Evolutionary conservation across 805 yeast genomes (phyloP).

Genomic region (Candida namnaoensis): DNA sequence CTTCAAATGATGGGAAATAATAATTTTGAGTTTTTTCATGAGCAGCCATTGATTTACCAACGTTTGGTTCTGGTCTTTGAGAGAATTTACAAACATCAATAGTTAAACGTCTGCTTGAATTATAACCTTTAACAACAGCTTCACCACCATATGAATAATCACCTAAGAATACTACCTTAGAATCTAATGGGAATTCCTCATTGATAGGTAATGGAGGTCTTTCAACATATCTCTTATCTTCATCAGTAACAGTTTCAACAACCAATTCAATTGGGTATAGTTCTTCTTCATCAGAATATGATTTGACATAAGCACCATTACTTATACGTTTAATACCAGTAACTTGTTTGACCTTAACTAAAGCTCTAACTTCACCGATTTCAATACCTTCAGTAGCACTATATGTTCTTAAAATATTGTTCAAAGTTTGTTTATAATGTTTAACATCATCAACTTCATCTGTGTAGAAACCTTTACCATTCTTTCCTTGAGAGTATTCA

Average conservation of each 20-base stretch:
- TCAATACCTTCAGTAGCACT: constrained; percentile 53
- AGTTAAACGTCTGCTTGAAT: constrained; percentile 33
- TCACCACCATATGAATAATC: constrained; percentile 83
- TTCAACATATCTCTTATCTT: constrained; percentile 67
- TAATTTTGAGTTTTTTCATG: constrained; percentile 46
- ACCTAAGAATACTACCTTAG: constrained; percentile 73
- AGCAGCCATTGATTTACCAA: constrained; percentile 54
- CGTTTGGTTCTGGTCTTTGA: constrained; percentile 45
- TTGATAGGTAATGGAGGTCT: constrained; percentile 69
- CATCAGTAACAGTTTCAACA: constrained; percentile 64
- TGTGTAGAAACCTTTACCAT: constrained; percentile 24
- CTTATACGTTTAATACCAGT: constrained; percentile 65
- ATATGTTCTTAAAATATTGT: constrained; percentile 32
- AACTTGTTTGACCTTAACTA: constrained; percentile 67
- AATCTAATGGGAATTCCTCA: constrained; percentile 71
- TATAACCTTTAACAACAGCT: constrained; percentile 57
- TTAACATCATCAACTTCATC: constrained; percentile 38
- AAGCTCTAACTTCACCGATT: constrained; percentile 41
- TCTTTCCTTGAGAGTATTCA: constrained; percentile 29
- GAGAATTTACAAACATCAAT: constrained; percentile 44
- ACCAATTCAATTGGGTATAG: constrained; percentile 71
- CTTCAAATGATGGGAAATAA: constrained; percentile 60
- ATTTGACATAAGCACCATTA: constrained; percentile 73
- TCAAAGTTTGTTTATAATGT: constrained; percentile 33
- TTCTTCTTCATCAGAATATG: constrained; percentile 45